These are phyloP conservation scores for Saccharomycopsis sp. DNA, from an alignment of 805 yeast species.

Conservation along the genomic window DNA sequence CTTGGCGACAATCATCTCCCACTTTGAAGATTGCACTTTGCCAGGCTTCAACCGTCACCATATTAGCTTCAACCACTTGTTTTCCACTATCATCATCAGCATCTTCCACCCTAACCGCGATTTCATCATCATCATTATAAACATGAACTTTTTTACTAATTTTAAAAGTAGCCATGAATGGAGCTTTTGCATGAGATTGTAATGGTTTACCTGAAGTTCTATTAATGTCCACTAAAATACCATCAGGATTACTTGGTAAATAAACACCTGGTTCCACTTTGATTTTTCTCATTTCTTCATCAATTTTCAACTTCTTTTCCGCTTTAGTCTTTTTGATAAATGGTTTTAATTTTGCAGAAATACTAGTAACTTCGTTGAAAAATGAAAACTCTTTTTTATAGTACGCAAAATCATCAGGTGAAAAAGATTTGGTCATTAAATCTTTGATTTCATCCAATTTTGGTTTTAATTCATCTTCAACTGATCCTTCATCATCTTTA, in stretches of 20 bases:
- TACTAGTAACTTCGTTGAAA: slow-evolving; percentile 83
- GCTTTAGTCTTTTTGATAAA: slow-evolving; percentile 90
- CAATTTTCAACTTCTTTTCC: slow-evolving; percentile 91
- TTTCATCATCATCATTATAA: slow-evolving; percentile 19
- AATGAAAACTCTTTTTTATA: slow-evolving; percentile 81
- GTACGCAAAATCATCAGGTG: slow-evolving; percentile 48
- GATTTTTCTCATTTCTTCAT: slow-evolving; percentile 84
- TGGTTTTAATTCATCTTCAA: slow-evolving; percentile 79
- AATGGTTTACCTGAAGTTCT: slow-evolving; percentile 88
- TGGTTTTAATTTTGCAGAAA: slow-evolving; percentile 92
- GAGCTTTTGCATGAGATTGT: slow-evolving; percentile 98
- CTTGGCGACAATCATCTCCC: slow-evolving; percentile 98
- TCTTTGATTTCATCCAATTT: slow-evolving; percentile 61
- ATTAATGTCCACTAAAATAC: slow-evolving; percentile 83
- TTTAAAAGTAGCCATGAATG: slow-evolving; percentile 92
- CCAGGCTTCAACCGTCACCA: slow-evolving; percentile 55
- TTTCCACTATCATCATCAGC: slow-evolving; percentile 14
- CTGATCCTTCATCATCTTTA: slow-evolving; percentile 76
- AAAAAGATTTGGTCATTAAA: slow-evolving; percentile 52
- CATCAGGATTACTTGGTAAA: slow-evolving; percentile 94
- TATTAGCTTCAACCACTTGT: slow-evolving; percentile 23
- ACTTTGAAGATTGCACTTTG: slow-evolving; percentile 97
- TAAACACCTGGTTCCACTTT: slow-evolving; percentile 74
- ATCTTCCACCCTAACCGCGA: too few species aligned
- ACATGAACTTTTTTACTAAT: slow-evolving; percentile 49